Base-by-base conservation (phyloP, 2,329 filamentous ascomycete genomes). In the Colletotrichum sojae region DNA sequence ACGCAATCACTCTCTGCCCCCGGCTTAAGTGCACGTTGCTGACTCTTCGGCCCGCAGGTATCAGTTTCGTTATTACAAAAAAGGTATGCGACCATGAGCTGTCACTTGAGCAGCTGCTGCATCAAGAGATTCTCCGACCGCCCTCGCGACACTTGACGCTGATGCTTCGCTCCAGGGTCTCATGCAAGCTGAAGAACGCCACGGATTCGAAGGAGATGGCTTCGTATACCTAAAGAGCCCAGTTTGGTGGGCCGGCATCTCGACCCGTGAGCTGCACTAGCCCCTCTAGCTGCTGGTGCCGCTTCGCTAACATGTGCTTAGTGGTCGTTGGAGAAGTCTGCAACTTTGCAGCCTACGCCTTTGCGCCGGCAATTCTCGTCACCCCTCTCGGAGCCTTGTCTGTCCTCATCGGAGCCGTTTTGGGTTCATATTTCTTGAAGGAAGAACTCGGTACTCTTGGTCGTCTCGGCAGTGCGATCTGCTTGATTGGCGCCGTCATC, bases 1-100 rank as follows among this genome's bases (percentile, higher is more conserved):
- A 87, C 31, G 57, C 51, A 51, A 45, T 18, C 69, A 59, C 67
- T 45, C 27, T 18, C 15, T 62, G 5, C 51, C 31, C 20, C 15
- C 18, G 40, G 12, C 39, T 54, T 13, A 39, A 20, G 39, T 20
- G 36, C 27, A 56, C 36, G n/a, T 20, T 59, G 49, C 73, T 78
- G 59, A 78, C 73, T 72, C 64, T 63, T 52, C 48, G 46, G 67
- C 49, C 68, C 52, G 51, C 75, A 96, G 94, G 94, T 78, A 94
- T 94, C 59, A 97, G 95, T 88, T 99, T 99, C 81, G 95, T 99
- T 74, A 98, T 99, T 77, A 99, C 97, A 55, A 99, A 99, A 84
- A 98, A 98, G 89, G 93, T 96, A 84, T 80, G 83, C 79, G 69
- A 58, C 40, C 54, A 10, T 36, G 31, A 10, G 10, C 31, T 36